These are phyloP conservation scores for Geosmithia flava DNA, from an alignment of 2,329 filamentous ascomycete genomes.

Conservation along the genomic window DNA sequence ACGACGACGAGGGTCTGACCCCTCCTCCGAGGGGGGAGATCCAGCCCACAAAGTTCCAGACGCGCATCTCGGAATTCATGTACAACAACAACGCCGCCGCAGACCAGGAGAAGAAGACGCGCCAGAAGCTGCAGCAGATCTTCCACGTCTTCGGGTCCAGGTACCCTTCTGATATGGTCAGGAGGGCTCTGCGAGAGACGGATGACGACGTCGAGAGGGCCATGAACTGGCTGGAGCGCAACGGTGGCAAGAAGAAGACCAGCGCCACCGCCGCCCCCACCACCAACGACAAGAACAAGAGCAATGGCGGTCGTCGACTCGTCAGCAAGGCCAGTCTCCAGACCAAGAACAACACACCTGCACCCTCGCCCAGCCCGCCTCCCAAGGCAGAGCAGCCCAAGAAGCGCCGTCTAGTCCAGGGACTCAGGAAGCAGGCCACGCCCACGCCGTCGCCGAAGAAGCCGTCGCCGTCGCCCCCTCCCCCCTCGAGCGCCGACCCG, in stretches of 20 bases:
- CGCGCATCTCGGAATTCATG: slow-evolving; percentile 22
- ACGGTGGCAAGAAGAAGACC: slow-evolving; percentile 1
- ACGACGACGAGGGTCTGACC: slow-evolving; percentile 35
- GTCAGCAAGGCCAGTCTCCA: slow-evolving; percentile 16
- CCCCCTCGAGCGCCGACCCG: slow-evolving; percentile 20
- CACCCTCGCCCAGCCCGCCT: slow-evolving; percentile 12
- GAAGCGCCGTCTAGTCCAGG: slow-evolving; percentile 21
- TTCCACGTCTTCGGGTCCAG: slow-evolving; percentile 19
- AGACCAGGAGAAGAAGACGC: slow-evolving; percentile 17
- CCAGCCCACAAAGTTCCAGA: slow-evolving; percentile 44
- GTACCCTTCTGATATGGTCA: slow-evolving; percentile 15
- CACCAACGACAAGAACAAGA: slow-evolving; percentile 7
- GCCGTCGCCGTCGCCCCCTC: slow-evolving; percentile 5
- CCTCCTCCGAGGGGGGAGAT: slow-evolving; percentile 45
- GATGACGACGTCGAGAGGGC: slow-evolving; percentile 22
- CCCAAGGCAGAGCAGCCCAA: slow-evolving; percentile 9
- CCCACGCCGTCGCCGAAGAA: slow-evolving; percentile 10
- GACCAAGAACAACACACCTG: slow-evolving; percentile 4
- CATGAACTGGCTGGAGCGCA: slow-evolving; percentile 14
- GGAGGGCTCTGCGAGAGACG: slow-evolving; percentile 17
- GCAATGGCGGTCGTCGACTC: slow-evolving; percentile 14
- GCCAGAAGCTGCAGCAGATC: slow-evolving; percentile 20
- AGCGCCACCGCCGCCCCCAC: slow-evolving; percentile 1
- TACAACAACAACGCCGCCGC: slow-evolving; percentile 29
- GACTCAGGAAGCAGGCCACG: slow-evolving; percentile 13